These are phyloP conservation scores for Eutypella sp. DNA, from an alignment of 2,329 filamentous ascomycete genomes.

Conservation along the genomic window DNA sequence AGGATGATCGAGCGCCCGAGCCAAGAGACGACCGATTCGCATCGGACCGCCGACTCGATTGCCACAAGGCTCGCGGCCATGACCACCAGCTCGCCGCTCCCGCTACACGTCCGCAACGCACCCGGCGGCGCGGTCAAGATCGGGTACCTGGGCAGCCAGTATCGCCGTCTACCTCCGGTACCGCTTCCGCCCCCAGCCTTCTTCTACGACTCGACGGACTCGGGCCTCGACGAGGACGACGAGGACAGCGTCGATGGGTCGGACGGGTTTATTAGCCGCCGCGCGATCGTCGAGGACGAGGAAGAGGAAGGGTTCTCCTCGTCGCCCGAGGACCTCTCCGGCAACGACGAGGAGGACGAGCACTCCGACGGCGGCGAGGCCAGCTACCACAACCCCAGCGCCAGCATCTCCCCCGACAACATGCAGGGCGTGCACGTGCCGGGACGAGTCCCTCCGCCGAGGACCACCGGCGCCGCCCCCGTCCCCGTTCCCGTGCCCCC, in stretches of 20 bases:
- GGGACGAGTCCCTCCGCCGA: too few species aligned
- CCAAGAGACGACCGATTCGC: conserved; percentile 14
- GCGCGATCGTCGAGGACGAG: conserved; percentile 37
- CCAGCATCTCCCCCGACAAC: not conserved
- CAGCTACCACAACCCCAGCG: not conserved
- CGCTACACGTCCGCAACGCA: conserved; percentile 2
- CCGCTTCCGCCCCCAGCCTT: conserved; percentile 48
- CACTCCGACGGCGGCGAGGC: conserved; percentile 51
- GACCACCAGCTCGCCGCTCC: conserved; percentile 33
- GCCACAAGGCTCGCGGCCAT: conserved; percentile 36
- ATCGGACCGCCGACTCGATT: conserved; percentile 35
- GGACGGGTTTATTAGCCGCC: conserved; percentile 15
- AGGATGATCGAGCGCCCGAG: conserved; percentile 6
- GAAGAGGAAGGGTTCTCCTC: conserved; percentile 83
- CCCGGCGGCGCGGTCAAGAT: conserved; percentile 30
- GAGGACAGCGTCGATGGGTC: conserved; percentile 12
- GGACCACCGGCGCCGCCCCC: too few species aligned
- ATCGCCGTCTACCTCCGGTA: conserved; percentile 41
- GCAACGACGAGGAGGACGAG: conserved; percentile 80
- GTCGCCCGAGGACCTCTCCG: conserved; percentile 75
- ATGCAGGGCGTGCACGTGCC: too few species aligned
- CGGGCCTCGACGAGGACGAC: conserved; percentile 19
- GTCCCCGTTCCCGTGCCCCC: too few species aligned
- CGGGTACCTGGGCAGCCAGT: conserved; percentile 38
- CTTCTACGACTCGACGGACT: conserved; percentile 45